phyloP scores from a whole-genome alignment of 2,329 filamentous ascomycete species.

The Cordyceps pruinosa region DNA sequence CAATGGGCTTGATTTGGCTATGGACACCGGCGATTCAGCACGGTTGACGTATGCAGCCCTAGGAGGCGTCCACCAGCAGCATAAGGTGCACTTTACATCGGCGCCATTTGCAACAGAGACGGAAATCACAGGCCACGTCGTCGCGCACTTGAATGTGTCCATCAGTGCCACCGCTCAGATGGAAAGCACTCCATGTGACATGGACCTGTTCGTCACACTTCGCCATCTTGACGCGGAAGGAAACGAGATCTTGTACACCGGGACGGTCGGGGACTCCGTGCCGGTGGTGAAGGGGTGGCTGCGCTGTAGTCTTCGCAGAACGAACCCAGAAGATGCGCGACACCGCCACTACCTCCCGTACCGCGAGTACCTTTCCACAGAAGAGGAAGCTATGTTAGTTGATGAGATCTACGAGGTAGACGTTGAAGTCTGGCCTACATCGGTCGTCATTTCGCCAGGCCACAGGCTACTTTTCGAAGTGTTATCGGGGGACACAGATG shows the following conservation, averaged over 20 bases:
- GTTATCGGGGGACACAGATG: not conserved
- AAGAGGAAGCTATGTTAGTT: conserved; percentile 46
- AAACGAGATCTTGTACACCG: conserved; percentile 56
- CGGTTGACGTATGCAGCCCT: not conserved
- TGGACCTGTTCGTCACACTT: conserved; percentile 58
- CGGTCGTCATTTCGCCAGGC: conserved; percentile 36
- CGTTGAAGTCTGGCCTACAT: conserved; percentile 59
- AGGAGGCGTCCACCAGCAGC: not conserved
- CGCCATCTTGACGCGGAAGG: conserved; percentile 49
- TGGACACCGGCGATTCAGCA: not conserved
- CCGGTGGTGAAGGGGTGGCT: conserved; percentile 61
- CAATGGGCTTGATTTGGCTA: not conserved
- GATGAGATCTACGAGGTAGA: conserved; percentile 54
- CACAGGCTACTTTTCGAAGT: not conserved
- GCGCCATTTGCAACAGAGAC: conserved; percentile 53
- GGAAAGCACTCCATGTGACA: conserved; percentile 36
- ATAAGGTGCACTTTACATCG: conserved; percentile 48
- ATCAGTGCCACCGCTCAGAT: conserved; percentile 44
- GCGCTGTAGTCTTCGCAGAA: conserved; percentile 48
- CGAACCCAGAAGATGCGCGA: conserved; percentile 38
- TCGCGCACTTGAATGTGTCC: conserved; percentile 58
- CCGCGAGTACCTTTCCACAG: conserved; percentile 50
- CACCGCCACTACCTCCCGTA: conserved; percentile 34
- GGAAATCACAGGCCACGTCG: conserved; percentile 63
- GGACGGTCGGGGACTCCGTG: conserved; percentile 56